Evolutionary conservation across 1,284 basidiomycete genomes (phyloP), one percentile per base, ranked within the genome.

Genomic region (Cutaneotrichosporon sp.): DNA sequence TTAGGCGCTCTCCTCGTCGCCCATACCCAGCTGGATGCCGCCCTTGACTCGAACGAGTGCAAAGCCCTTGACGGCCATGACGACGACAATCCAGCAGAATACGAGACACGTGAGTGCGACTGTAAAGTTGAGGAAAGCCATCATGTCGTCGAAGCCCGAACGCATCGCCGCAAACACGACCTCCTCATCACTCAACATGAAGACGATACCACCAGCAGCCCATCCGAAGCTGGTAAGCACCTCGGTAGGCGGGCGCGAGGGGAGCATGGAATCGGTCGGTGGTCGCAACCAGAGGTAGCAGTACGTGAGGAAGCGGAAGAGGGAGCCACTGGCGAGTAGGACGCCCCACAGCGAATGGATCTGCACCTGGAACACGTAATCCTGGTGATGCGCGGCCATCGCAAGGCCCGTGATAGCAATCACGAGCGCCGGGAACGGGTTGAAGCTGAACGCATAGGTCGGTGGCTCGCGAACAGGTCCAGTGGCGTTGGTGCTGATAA

Each of bases 311-410:
- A 81, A 80, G 16, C 84, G 80, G 72, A 83, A 81, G 51, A 79
- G 21, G 1, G 77, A 79, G 76, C 91, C 95, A 2, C 84, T 89
- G 31, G 89, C 85, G n/a, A 98, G 86, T n/a, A 96, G 84, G 79
- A 88, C 86, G 56, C 95, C 95, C 95, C 96, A 98, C 0, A 98
- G 84, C 56, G 85, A 81, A 79, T 98, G 96, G 63, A 98, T 90
- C 77, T 91, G 86, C 51, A 95, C 89, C 85, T 89, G 74, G 72
- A 73, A 75, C 40, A 73, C 65, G 80, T 97, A 97, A 22, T 87
- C 86, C 80, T 98, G 95, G 68, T 88, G 87, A 78, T 98, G 95
- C 0, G 92, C 92, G n/a, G 90, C 87, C 96, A 98, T 98, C 1
- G 92, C 95, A 5, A 90, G 85, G 38, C 96, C 95, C 4, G 95